Conservation (phyloP, 2,329 filamentous ascomycete genomes). For the Plectosphaerella sp. region DNA sequence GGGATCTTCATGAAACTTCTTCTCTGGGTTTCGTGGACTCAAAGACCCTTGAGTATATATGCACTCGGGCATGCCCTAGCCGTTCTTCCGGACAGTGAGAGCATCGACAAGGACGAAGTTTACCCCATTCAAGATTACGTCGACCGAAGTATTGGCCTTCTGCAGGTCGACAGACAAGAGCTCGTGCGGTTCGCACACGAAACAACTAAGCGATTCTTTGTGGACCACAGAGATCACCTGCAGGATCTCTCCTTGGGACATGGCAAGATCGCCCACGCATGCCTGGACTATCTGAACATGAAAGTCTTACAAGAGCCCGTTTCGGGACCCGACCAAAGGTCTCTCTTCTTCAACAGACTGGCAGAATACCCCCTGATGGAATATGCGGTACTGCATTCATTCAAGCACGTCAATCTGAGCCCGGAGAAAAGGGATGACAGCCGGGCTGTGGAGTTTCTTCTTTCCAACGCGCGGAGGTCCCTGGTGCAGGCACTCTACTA, state of each 20-base stretch:
- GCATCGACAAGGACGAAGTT: conserved; percentile 1
- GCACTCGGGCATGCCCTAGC: conserved; percentile 1
- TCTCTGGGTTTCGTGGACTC: conserved; percentile 1
- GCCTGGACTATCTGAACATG: conserved; percentile 1
- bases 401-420: not conserved
- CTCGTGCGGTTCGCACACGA: not conserved
- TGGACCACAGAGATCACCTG: not conserved
- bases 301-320: not conserved
- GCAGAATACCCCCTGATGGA: not conserved
- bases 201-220: not conserved
- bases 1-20: conserved; percentile 1
- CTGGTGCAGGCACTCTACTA: conserved; percentile 1
- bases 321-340: not conserved
- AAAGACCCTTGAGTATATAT: not conserved
- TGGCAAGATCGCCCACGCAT: conserved; percentile 1
- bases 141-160: not conserved
- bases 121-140: not conserved
- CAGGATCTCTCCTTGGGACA: not conserved
- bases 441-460: not conserved
- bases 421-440: not conserved
- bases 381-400: not conserved
- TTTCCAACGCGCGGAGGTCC: not conserved
- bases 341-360: not conserved
- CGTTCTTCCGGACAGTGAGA: conserved; percentile 1
- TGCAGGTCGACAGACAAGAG: conserved; percentile 1